Conservation (phyloP, 192 early-diverging fungal genomes). For the Pecoramyces ruminantium region DNA sequence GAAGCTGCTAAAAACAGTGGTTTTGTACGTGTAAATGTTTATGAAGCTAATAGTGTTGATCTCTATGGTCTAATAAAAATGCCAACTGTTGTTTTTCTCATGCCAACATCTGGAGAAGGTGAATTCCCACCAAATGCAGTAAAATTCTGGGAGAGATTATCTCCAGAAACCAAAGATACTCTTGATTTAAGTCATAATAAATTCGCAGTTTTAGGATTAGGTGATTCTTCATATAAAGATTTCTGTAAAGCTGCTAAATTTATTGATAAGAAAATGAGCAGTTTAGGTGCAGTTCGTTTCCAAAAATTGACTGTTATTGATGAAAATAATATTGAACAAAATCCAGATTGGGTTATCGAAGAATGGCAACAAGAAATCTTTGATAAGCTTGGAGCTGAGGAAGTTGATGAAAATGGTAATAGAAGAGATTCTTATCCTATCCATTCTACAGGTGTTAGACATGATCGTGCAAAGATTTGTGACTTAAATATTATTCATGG, state of each 20-base stretch:
- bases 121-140: conserved; percentile 82
- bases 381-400: neutral
- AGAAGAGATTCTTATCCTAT: neutral
- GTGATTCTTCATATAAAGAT: conserved; percentile 46
- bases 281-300: conserved; percentile 54
- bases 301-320: conserved; percentile 61
- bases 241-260: conserved; percentile 84
- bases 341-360: neutral
- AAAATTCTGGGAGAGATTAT: conserved; percentile 72
- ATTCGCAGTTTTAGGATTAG: conserved; percentile 75
- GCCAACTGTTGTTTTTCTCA: conserved; percentile 56
- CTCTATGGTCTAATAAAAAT: conserved; percentile 56
- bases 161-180: conserved; percentile 30
- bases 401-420: neutral
- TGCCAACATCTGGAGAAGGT: conserved; percentile 90
- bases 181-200: conserved; percentile 40
- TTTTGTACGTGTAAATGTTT: conserved; percentile 16
- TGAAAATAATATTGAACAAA: conserved; percentile 72
- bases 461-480: neutral
- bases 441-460: neutral
- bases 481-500: neutral
- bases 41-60: conserved; percentile 34
- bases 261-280: conserved; percentile 58
- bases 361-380: neutral
- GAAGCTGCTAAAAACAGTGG: conserved; percentile 65